Conservation (phyloP, 139 green algal species). For the Diplosphaera chodatii region DNA sequence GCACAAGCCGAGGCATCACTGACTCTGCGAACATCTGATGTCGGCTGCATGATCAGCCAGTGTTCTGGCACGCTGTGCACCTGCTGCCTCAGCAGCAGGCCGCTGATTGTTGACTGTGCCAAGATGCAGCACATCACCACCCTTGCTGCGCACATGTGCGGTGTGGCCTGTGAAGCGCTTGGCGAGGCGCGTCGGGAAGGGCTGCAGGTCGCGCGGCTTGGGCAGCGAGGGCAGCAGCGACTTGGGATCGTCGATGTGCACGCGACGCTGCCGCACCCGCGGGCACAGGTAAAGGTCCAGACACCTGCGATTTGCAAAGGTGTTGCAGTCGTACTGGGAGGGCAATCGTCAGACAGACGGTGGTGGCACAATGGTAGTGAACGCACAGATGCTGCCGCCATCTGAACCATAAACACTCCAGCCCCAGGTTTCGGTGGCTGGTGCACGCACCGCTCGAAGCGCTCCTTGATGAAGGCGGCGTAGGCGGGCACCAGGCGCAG, state of each 20-base stretch:
- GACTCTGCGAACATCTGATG: too few species aligned
- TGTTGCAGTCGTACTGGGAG: too few species aligned
- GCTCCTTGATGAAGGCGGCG: constrained; percentile 83
- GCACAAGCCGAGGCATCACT: too few species aligned
- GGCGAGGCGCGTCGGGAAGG: constrained; percentile 78
- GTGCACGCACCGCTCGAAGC: constrained; percentile 87
- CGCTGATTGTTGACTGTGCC: too few species aligned
- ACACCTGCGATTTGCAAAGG: constrained; percentile 52
- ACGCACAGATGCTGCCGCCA: too few species aligned
- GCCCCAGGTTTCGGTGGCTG: too few species aligned
- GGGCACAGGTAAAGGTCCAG: constrained; percentile 98
- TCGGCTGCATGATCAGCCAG: not conserved
- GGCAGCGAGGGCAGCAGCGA: constrained; percentile 86
- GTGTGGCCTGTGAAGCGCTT: constrained; percentile 77
- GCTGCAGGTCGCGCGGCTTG: constrained; percentile 86
- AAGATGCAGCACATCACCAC: too few species aligned
- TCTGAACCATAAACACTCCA: too few species aligned
- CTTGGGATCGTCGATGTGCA: constrained; percentile 71
- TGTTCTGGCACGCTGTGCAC: too few species aligned
- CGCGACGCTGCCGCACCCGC: constrained; percentile 58
- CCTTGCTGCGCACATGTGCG: constrained; percentile 46
- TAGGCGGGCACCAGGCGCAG: constrained; percentile 80
- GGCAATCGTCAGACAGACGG: too few species aligned
- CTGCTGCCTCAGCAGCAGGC: too few species aligned
- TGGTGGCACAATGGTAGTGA: too few species aligned